Evolutionary conservation across 2,329 filamentous ascomycete species (phyloP).

Genomic region (Scytalidium lignicola): DNA sequence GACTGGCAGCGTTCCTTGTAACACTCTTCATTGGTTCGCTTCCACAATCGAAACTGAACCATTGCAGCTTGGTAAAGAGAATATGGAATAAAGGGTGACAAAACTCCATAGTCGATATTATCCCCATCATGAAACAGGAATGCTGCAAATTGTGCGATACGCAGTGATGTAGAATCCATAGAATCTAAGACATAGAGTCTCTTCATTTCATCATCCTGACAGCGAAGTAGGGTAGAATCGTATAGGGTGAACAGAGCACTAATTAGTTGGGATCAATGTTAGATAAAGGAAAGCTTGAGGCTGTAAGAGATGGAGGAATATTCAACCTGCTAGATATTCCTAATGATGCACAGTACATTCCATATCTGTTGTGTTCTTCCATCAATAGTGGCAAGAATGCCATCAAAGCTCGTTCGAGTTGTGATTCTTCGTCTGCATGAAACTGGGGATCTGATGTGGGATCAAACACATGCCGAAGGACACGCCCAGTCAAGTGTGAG

Average conservation of each 20-base stretch:
- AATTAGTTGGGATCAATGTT: too few relatives aligned
- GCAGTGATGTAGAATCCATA: not conserved
- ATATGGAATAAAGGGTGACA: slow-evolving; percentile 4
- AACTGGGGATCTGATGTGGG: slow-evolving; percentile 2
- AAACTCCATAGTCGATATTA: not conserved
- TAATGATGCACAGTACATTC: slow-evolving; percentile 2
- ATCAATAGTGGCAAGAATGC: slow-evolving; percentile 6
- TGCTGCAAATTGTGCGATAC: not conserved
- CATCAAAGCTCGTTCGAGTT: slow-evolving; percentile 7
- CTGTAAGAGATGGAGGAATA: too few relatives aligned
- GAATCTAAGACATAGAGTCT: not conserved
- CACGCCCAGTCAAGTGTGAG: slow-evolving; percentile 5
- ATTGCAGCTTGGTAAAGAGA: slow-evolving; percentile 6
- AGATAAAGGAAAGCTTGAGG: too few relatives aligned
- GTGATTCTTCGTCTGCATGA: slow-evolving; percentile 2
- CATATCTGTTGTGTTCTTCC: slow-evolving; percentile 2
- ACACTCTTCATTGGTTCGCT: not conserved
- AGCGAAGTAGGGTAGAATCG: not conserved
- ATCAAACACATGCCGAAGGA: slow-evolving; percentile 6
- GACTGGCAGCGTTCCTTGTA: slow-evolving; percentile 3
- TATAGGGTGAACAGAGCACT: slow-evolving; percentile 6
- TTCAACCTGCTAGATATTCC: slow-evolving; percentile 8
- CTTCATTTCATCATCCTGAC: not conserved
- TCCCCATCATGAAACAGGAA: not conserved
- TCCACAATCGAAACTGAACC: slow-evolving; percentile 6